Base-by-base conservation (phyloP, 139 green algal species). In the Chlorella ohadii region DNA sequence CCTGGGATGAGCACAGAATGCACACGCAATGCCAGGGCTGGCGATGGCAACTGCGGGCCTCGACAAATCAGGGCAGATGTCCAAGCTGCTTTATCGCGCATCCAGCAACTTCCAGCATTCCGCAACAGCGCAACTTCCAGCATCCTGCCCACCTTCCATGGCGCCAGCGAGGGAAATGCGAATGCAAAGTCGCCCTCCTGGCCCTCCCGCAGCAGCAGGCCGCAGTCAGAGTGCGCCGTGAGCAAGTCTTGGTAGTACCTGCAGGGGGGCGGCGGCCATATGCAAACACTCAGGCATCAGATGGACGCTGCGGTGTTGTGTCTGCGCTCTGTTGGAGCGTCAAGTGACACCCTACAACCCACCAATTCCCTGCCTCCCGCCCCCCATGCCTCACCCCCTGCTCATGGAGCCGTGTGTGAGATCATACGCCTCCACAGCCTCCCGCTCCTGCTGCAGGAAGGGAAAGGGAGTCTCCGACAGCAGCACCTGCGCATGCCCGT, bases 401-500 rank as follows among this genome's bases (percentile, higher is more conserved):
- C 86, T 55, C 44, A 16, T 59, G 33, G 25, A 87, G 77, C 41
- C n/a, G 4, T 19, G 31, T 16, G 47, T 72, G 27, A 61, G 13
- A 16, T 28, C 36, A 47, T 90, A 83, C 23, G 23, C 20, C 9
- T 34, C 38, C 22, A 68, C 80, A 3, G 73, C 72, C 65, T 88
- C 56, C 36, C 36, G 33, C 79, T 88, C 71, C 55, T 57, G 31
- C 57, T 84, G 80, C 27, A 79, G n/a, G 28, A 68, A 19, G n/a
- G 80, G 85, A 57, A 88, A 87, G 64, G 74, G 76, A 22, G 86
- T 83, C 34, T 72, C 63, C 44, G 89, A 93, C 25, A 92, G 81
- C 86, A 91, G 78, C 13, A 93, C 78, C 73, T 95, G 92, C 16
- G 89, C 88, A 68, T 95, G 92, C 34, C 92, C 91, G 89, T 95